A percentile compares a stretch with the other conserved stretches of the same genome.
phyloP scores from a whole-genome alignment of 2,329 filamentous ascomycete species.

The Aspergillus sp. region DNA sequence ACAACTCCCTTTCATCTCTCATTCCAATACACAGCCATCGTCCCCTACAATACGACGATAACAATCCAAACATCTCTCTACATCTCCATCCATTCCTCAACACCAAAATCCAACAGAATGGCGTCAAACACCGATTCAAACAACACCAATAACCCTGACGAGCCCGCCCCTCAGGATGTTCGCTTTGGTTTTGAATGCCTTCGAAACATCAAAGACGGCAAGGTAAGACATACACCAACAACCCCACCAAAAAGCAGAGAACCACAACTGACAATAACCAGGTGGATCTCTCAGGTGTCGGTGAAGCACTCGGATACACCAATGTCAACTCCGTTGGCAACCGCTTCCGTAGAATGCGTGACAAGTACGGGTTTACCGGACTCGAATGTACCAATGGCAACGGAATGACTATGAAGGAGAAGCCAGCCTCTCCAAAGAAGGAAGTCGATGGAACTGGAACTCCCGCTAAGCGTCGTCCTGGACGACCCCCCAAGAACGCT shows the following conservation, averaged over 20 bases:
- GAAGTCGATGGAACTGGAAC: not conserved
- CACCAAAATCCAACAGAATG: conserved; percentile 3
- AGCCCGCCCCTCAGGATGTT: conserved; percentile 12
- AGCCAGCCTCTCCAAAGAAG: not conserved
- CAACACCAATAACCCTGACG: not conserved
- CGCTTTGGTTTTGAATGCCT: conserved; percentile 30
- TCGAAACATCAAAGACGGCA: conserved; percentile 18
- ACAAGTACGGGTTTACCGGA: conserved; percentile 23
- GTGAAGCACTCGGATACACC: conserved; percentile 24
- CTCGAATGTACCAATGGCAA: conserved; percentile 14
- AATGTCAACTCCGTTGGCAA: conserved; percentile 30
- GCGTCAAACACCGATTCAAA: not conserved
- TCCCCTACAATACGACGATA: not conserved
- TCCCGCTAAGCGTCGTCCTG: not conserved
- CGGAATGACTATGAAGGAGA: not conserved
- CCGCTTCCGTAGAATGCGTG: conserved; percentile 25
- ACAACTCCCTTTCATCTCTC: not conserved
- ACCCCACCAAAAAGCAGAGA: not conserved
- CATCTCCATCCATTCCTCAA: not conserved
- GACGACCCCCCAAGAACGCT: conserved; percentile 3
- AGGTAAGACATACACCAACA: conserved; percentile 8
- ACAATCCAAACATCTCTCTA: not conserved
- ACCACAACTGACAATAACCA: conserved; percentile 7
- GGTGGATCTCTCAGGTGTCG: conserved; percentile 29
- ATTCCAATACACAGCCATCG: not conserved